Conservation (phyloP, 139 green algal species). For the Closterium sp. region DNA sequence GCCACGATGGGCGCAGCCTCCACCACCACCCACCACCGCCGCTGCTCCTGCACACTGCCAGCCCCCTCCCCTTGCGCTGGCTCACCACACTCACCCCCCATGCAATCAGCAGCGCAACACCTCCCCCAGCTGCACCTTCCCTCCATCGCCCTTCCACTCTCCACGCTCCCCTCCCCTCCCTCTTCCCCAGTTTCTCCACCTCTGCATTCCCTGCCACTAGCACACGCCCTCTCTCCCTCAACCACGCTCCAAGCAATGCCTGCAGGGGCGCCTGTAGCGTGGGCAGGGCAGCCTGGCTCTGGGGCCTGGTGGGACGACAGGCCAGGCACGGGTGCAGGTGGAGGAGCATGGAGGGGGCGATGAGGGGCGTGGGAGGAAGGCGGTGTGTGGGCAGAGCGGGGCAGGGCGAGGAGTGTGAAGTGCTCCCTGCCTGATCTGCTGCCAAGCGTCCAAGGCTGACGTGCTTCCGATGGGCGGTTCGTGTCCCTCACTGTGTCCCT, state of each 20-base stretch:
- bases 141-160: background rate
- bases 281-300: background rate
- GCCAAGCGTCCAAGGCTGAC: too few relatives aligned
- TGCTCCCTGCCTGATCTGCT: too few relatives aligned
- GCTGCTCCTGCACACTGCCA: too few relatives aligned
- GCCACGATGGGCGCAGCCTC: background rate
- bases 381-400: background rate
- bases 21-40: background rate
- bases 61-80: too few relatives aligned
- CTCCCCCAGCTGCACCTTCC: too few relatives aligned
- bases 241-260: background rate
- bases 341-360: background rate
- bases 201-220: background rate
- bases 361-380: background rate
- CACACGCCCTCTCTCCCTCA: background rate
- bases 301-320: background rate
- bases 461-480: too few relatives aligned
- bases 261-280: background rate
- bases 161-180: background rate
- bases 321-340: background rate
- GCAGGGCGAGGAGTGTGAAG: background rate
- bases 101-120: too few relatives aligned
- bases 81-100: too few relatives aligned
- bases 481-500: too few relatives aligned
- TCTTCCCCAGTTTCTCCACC: too few relatives aligned